These are phyloP conservation scores for Akanthomyces lecanii DNA, from an alignment of 2,329 filamentous ascomycete species.

Conservation along the genomic window DNA sequence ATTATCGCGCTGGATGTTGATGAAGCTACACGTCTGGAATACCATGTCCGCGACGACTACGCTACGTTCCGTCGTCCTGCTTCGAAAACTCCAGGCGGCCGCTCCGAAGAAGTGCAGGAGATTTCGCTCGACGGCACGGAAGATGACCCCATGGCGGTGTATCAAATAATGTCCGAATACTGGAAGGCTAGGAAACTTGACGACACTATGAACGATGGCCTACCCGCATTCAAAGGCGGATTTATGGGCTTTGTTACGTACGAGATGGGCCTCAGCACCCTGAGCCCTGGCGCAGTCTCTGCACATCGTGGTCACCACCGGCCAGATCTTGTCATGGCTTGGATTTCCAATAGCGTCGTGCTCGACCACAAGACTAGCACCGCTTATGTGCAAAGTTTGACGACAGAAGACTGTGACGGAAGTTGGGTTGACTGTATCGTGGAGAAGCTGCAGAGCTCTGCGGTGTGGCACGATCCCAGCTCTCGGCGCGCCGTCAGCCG, in stretches of 20 bases:
- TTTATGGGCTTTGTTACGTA: conserved; percentile 84
- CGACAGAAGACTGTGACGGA: conserved; percentile 24
- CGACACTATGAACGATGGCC: conserved; percentile 16
- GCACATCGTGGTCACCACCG: conserved; percentile 35
- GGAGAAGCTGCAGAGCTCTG: conserved; percentile 30
- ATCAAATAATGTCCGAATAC: conserved; percentile 49
- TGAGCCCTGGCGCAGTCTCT: conserved; percentile 29
- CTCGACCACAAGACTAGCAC: conserved; percentile 64
- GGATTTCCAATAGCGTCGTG: conserved; percentile 73
- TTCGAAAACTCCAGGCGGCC: background rate
- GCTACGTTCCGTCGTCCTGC: conserved; percentile 26
- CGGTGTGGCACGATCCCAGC: conserved; percentile 28
- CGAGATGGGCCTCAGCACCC: conserved; percentile 62
- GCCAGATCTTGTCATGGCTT: conserved; percentile 71
- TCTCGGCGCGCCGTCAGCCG: conserved; percentile 11
- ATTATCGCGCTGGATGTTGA: conserved; percentile 66
- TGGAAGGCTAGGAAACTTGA: conserved; percentile 29
- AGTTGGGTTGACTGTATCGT: conserved; percentile 31
- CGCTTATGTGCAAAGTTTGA: conserved; percentile 57
- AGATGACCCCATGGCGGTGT: conserved; percentile 37
- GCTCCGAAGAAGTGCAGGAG: conserved; percentile 26
- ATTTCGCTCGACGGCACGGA: conserved; percentile 26
- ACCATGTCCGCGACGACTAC: conserved; percentile 47
- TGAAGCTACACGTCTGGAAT: conserved; percentile 53
- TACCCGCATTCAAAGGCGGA: conserved; percentile 69